These are phyloP conservation scores for Gamsiella multidivaricata DNA, from an alignment of 192 early-diverging fungal species.

Conservation along the genomic window DNA sequence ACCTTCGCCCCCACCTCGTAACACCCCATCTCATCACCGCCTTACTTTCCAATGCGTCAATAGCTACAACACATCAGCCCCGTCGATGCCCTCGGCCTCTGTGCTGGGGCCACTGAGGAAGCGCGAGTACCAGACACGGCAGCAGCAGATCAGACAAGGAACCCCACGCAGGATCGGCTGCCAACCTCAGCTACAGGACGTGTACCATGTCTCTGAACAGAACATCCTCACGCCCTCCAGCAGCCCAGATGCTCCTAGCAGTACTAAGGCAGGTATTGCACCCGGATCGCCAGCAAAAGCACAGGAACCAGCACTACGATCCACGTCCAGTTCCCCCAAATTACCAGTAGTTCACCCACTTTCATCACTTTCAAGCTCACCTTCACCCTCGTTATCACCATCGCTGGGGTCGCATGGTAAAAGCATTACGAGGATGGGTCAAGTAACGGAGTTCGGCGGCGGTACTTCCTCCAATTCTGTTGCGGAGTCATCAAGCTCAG, in stretches of 20 bases:
- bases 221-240: neutral
- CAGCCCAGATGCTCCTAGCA: too few species aligned
- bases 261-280: too few species aligned
- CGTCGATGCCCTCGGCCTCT: neutral
- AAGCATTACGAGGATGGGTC: constrained; percentile 7
- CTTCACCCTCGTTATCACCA: neutral
- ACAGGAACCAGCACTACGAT: too few species aligned
- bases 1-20: too few species aligned
- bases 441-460: constrained; percentile 17
- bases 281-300: too few species aligned
- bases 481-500: neutral
- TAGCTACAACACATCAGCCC: constrained; percentile 10
- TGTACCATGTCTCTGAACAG: neutral
- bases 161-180: constrained; percentile 27
- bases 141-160: constrained; percentile 33
- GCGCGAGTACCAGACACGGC: constrained; percentile 43
- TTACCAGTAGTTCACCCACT: too few species aligned
- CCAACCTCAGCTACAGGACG: constrained; percentile 8
- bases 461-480: neutral
- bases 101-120: constrained; percentile 26
- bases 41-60: too few species aligned
- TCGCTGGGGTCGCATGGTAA: constrained; percentile 7
- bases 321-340: too few species aligned
- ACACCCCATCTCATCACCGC: too few species aligned
- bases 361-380: too few species aligned